These are phyloP conservation scores for Tuber umbilicatum DNA, from an alignment of 495 filamentous ascomycete species.

Conservation along the genomic window DNA sequence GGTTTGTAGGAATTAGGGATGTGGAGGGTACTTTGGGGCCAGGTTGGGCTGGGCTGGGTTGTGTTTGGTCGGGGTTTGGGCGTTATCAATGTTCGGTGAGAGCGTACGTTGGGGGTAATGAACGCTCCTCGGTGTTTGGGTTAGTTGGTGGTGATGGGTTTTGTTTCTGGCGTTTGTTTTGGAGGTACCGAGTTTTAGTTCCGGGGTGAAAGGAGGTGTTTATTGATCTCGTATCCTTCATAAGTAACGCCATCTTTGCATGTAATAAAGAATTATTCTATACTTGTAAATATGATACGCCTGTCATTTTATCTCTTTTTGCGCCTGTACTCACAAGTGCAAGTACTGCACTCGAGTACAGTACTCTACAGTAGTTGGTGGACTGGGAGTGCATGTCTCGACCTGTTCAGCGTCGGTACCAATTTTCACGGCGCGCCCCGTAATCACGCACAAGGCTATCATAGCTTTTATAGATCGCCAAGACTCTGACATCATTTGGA, in stretches of 20 bases:
- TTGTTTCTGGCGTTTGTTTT: conserved; percentile 18
- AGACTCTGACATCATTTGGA: conserved; percentile 12
- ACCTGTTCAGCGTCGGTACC: neutral
- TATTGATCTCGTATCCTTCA: neutral
- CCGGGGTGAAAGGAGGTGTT: neutral
- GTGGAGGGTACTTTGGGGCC: conserved; percentile 8
- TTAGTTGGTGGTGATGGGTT: conserved; percentile 10
- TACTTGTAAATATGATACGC: neutral
- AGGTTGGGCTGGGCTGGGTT: conserved; percentile 4
- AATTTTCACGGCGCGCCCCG: no score
- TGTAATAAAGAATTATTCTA: neutral
- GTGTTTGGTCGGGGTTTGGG: conserved; percentile 6
- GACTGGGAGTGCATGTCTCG: neutral
- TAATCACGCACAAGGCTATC: no score
- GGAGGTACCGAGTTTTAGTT: neutral
- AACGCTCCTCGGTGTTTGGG: conserved; percentile 7
- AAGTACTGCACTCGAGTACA: no score
- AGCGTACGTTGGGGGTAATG: conserved; percentile 27
- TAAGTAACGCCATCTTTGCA: neutral
- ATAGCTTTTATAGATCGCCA: conserved; percentile 15
- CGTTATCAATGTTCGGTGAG: conserved; percentile 40
- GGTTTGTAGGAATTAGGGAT: conserved; percentile 13
- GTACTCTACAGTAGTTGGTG: neutral
- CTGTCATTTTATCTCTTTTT: neutral
- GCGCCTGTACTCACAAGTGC: neutral